Evolutionary conservation across 108 stramenopile genomes (phyloP), one percentile per base, ranked within the genome.

Genomic region (Skeletonema potamos): DNA sequence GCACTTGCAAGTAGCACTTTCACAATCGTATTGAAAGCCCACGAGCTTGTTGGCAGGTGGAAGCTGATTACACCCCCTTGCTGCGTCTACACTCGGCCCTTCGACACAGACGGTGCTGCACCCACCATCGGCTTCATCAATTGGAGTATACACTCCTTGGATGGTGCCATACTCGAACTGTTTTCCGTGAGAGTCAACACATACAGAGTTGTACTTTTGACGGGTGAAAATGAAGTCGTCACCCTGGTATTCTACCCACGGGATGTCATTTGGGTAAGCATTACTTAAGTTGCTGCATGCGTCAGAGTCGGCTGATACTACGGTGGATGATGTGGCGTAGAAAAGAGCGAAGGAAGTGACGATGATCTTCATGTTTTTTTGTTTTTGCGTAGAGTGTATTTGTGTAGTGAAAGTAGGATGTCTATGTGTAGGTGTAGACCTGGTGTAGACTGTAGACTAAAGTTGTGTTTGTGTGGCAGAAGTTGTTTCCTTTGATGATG

Each of bases 401-500:
- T 15, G 15, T 62, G 61, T 39, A 41, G 10, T 41, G 15, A 41
- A 41, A 41, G 15, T n/a, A 15, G n/a, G 3, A n/a, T n/a, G n/a
- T n/a, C n/a, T n/a, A n/a, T n/a, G n/a, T n/a, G n/a, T n/a, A n/a
- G n/a, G n/a, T n/a, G n/a, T n/a, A n/a, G n/a, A n/a, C n/a, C n/a
- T n/a, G 4, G 39, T 41, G 15, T 3, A n/a, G 39, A 41, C 20
- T 24, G 48, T 24, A 46, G 44, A 6, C 18, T 6, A 46, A 18
- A 20, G 5, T 46, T 46, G n/a, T 46, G 18, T 11, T 64, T 56
- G n/a, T 64, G 54, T 64, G 7, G n/a, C n/a, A n/a, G n/a, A 7
- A 54, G 48, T 20, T 77, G 73, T 64, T 86, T 77, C n/a, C n/a
- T n/a, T n/a, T 37, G 82, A 84, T 86, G 83, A 58, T 83, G 32